phyloP scores from a whole-genome alignment of 257 asterid species.

The Coffea eugenioides region DNA sequence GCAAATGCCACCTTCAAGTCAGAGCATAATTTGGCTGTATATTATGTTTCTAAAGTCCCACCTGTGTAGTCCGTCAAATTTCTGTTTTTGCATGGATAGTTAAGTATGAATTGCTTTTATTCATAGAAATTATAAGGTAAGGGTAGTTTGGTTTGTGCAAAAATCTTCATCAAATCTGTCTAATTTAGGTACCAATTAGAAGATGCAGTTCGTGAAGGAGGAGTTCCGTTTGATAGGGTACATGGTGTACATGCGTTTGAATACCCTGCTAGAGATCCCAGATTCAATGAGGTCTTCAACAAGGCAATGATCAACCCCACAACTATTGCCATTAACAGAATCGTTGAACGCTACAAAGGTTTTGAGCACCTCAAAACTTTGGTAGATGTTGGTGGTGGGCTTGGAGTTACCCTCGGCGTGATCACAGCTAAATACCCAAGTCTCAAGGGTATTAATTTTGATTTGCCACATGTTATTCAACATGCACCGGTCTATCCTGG shows the following conservation, averaged over 20 bases:
- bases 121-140: too few relatives aligned
- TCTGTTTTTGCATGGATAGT: too few relatives aligned
- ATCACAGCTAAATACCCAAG: constrained; percentile 35
- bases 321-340: constrained; percentile 21
- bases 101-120: too few relatives aligned
- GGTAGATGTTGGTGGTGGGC: constrained; percentile 40
- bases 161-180: too few relatives aligned
- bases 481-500: not conserved
- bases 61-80: too few relatives aligned
- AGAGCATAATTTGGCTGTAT: too few relatives aligned
- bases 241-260: constrained; percentile 35
- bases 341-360: constrained; percentile 36
- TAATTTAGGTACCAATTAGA: constrained; percentile 30
- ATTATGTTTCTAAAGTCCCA: too few relatives aligned
- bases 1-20: too few relatives aligned
- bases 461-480: not conserved
- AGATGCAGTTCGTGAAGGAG: constrained; percentile 40
- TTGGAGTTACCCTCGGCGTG: constrained; percentile 31
- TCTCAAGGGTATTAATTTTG: constrained; percentile 13
- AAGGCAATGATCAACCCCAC: constrained; percentile 36
- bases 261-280: constrained; percentile 21
- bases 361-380: not conserved
- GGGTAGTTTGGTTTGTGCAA: not conserved
- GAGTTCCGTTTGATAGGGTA: constrained; percentile 32
- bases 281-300: constrained; percentile 28